Percentiles rank a stretch among this genome's conserved stretches.
Evolutionary conservation across 2,329 filamentous ascomycete genomes (phyloP).

Genomic region (Didymella exigua): DNA sequence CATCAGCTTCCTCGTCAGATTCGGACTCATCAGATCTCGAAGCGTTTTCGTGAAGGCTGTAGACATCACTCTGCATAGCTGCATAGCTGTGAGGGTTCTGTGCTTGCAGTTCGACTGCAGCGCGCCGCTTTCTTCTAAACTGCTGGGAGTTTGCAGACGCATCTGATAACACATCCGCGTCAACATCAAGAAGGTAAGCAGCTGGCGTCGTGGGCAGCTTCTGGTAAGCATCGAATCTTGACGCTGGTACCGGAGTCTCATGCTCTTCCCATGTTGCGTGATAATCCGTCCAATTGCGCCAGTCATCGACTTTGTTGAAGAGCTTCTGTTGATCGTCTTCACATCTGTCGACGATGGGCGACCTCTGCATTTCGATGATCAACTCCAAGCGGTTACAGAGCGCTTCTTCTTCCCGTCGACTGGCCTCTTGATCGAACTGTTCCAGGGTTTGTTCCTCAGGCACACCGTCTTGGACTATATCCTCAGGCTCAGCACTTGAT

Average conservation of each 20-base stretch:
- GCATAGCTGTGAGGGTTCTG: conserved; percentile 33
- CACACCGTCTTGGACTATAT: background rate
- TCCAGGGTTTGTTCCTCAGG: conserved; percentile 37
- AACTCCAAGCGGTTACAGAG: conserved; percentile 54
- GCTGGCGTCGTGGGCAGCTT: conserved; percentile 10
- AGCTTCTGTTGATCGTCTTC: conserved; percentile 27
- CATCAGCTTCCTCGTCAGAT: conserved; percentile 6
- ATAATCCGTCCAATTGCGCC: conserved; percentile 56
- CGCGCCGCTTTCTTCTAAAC: conserved; percentile 3
- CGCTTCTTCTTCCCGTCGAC: conserved; percentile 52
- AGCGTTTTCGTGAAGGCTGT: background rate
- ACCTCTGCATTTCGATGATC: conserved; percentile 21
- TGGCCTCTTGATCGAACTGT: conserved; percentile 54
- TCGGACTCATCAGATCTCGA: background rate
- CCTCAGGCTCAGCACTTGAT: conserved; percentile 3
- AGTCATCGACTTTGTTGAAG: conserved; percentile 50
- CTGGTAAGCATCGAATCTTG: conserved; percentile 28
- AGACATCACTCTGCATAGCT: conserved; percentile 22
- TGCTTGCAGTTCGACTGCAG: conserved; percentile 25
- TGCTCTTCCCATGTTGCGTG: conserved; percentile 58
- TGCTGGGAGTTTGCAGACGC: background rate
- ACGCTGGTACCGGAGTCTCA: conserved; percentile 19
- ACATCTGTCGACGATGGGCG: conserved; percentile 35
- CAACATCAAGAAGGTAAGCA: background rate
- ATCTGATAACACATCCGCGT: conserved; percentile 5